phyloP scores from a whole-genome alignment of 495 filamentous ascomycete species.

The Clavariopsis aquatica region DNA sequence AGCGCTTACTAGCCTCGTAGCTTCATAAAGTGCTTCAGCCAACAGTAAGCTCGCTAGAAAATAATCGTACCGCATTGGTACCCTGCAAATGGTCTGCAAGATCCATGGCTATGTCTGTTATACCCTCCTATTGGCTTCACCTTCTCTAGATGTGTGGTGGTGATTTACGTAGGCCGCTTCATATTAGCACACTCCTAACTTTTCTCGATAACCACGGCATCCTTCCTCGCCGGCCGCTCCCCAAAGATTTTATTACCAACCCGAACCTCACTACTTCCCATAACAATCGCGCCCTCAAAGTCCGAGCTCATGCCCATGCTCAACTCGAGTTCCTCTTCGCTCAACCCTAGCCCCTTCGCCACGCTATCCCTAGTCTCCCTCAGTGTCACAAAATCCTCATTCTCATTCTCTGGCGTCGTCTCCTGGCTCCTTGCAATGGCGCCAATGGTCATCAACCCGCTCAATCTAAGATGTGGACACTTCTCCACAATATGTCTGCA shows the following conservation, averaged over 20 bases:
- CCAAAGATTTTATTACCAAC: slow-evolving; percentile 95
- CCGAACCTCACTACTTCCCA: slow-evolving; percentile 91
- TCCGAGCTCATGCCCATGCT: slow-evolving; percentile 92
- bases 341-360: slow-evolving; percentile 52
- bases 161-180: neutral
- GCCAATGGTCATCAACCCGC: slow-evolving; percentile 95
- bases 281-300: slow-evolving; percentile 82
- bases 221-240: slow-evolving; percentile 67
- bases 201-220: slow-evolving; percentile 58
- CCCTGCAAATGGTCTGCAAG: no score
- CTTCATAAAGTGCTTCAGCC: no score
- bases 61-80: neutral
- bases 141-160: no score
- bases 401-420: slow-evolving; percentile 70
- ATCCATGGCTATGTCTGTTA: neutral
- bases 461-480: slow-evolving; percentile 71
- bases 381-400: slow-evolving; percentile 82
- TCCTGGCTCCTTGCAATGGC: slow-evolving; percentile 80
- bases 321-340: slow-evolving; percentile 56
- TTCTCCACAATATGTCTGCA: slow-evolving; percentile 65
- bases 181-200: neutral
- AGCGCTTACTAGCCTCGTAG: no score
- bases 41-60: no score
- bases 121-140: neutral
- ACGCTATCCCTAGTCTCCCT: slow-evolving; percentile 68